These are phyloP conservation scores for Fusarium liriodendri DNA, from an alignment of 2,329 filamentous ascomycete genomes.

Conservation along the genomic window DNA sequence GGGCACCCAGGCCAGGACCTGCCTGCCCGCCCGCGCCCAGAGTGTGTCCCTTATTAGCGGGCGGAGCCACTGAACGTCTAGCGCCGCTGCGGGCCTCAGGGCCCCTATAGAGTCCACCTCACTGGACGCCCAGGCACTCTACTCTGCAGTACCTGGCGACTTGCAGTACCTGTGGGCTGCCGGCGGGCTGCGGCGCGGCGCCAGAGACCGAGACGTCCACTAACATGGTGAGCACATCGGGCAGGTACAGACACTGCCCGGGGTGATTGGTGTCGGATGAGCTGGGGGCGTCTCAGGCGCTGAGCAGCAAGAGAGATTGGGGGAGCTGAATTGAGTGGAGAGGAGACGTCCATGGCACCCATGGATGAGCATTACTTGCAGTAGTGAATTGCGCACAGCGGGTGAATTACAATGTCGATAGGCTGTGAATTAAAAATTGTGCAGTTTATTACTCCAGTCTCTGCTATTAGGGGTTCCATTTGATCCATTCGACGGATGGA, in stretches of 20 bases:
- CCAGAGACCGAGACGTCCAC: constrained; percentile 18
- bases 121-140: constrained; percentile 9
- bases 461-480: constrained; percentile 5
- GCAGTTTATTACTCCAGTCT: neutral
- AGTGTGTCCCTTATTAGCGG: constrained; percentile 41
- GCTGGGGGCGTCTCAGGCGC: constrained; percentile 36
- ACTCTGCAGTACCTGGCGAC: neutral
- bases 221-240: constrained; percentile 18
- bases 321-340: constrained; percentile 39
- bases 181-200: constrained; percentile 28
- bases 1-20: constrained; percentile 31
- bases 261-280: constrained; percentile 35
- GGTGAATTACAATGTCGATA: constrained; percentile 30
- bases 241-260: constrained; percentile 15
- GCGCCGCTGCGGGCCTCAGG: constrained; percentile 41
- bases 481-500: neutral
- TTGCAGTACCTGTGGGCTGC: constrained; percentile 18
- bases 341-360: constrained; percentile 20
- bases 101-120: constrained; percentile 30
- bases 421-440: constrained; percentile 11
- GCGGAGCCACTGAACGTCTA: constrained; percentile 42
- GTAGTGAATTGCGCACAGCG: constrained; percentile 32
- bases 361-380: constrained; percentile 34
- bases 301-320: constrained; percentile 42
- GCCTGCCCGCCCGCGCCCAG: constrained; percentile 26